Conservation (phyloP, 805 yeast species). For the Candida nanaspora region DNA sequence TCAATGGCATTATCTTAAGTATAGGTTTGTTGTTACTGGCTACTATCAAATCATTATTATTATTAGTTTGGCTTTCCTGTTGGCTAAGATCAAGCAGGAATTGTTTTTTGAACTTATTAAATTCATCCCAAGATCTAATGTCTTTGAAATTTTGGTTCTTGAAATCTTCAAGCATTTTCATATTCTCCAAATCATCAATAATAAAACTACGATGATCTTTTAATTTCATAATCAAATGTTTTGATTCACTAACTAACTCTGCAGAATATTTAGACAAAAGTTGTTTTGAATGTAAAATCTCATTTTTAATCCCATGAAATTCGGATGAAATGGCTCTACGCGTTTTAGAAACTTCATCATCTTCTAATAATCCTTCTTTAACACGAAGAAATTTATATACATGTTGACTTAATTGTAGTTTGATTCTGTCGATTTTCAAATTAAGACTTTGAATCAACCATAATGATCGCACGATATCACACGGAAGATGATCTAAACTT, state of each 20-base stretch:
- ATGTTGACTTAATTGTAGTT: slow-evolving; percentile 6
- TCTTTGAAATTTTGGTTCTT: slow-evolving; percentile 6
- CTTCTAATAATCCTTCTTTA: not conserved
- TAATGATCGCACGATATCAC: slow-evolving; percentile 29
- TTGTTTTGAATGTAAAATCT: not conserved
- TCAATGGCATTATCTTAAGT: not conserved
- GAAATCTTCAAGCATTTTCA: slow-evolving; percentile 14
- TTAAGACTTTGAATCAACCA: slow-evolving; percentile 29
- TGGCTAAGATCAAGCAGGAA: slow-evolving; percentile 4
- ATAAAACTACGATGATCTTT: slow-evolving; percentile 15
- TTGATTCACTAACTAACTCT: slow-evolving; percentile 20
- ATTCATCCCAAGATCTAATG: slow-evolving; percentile 17
- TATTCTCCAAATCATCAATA: slow-evolving; percentile 17
- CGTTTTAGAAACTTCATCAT: too few relatives aligned
- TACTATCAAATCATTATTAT: not conserved
- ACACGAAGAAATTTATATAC: too few relatives aligned
- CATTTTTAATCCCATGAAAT: not conserved
- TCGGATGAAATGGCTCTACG: too few relatives aligned
- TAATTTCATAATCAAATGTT: slow-evolving; percentile 13
- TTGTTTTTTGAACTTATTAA: slow-evolving; percentile 15
- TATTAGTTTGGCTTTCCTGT: not conserved
- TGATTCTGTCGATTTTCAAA: slow-evolving; percentile 14
- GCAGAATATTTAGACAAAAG: slow-evolving; percentile 3
- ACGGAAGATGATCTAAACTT: slow-evolving; percentile 31
- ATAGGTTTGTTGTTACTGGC: not conserved